A percentile compares a stretch with the other conserved stretches of the same genome.
phyloP scores from a whole-genome alignment of 768 basidiomycete genomes.

The Sutorius australiensis region DNA sequence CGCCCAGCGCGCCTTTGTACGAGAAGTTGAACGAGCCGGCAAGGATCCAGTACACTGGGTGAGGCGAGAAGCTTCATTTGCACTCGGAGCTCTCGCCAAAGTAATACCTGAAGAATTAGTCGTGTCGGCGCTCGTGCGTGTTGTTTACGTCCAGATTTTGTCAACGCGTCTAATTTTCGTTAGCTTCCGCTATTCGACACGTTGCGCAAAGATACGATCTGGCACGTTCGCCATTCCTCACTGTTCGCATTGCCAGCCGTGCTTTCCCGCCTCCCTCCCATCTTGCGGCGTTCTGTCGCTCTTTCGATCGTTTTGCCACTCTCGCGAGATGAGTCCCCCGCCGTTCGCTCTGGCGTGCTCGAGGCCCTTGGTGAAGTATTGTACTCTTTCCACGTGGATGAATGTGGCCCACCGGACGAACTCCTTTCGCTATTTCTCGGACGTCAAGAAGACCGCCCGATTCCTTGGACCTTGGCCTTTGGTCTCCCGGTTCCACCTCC shows the following conservation, averaged over 20 bases:
- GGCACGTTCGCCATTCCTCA: slow-evolving; percentile 86
- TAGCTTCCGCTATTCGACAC: slow-evolving; percentile 80
- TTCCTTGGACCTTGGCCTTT: slow-evolving; percentile 27
- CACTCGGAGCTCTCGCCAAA: slow-evolving; percentile 84
- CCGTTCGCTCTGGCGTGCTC: slow-evolving; percentile 75
- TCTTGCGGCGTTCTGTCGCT: slow-evolving; percentile 59
- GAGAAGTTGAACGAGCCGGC: slow-evolving; percentile 67
- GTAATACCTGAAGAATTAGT: slow-evolving; percentile 77
- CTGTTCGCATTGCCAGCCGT: slow-evolving; percentile 83
- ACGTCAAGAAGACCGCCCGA: slow-evolving; percentile 39
- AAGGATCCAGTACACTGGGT: slow-evolving; percentile 73
- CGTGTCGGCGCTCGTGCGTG: slow-evolving; percentile 54
- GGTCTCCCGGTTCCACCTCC: slow-evolving; percentile 6
- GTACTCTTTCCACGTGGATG: slow-evolving; percentile 68
- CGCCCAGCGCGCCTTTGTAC: slow-evolving; percentile 61
- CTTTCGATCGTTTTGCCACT: slow-evolving; percentile 62
- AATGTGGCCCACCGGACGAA: slow-evolving; percentile 64
- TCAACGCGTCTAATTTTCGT: slow-evolving; percentile 4
- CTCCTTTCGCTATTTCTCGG: slow-evolving; percentile 78
- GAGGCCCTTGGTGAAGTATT: slow-evolving; percentile 90
- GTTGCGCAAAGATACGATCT: slow-evolving; percentile 63
- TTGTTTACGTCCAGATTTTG: slow-evolving; percentile 4
- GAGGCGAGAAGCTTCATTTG: slow-evolving; percentile 81
- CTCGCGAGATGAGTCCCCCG: slow-evolving; percentile 55
- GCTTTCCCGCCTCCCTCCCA: slow-evolving; percentile 57